Percentiles rank a stretch among this genome's conserved stretches.
Conservation (phyloP, 495 filamentous ascomycete genomes). For the Penicillium verhagenii region DNA sequence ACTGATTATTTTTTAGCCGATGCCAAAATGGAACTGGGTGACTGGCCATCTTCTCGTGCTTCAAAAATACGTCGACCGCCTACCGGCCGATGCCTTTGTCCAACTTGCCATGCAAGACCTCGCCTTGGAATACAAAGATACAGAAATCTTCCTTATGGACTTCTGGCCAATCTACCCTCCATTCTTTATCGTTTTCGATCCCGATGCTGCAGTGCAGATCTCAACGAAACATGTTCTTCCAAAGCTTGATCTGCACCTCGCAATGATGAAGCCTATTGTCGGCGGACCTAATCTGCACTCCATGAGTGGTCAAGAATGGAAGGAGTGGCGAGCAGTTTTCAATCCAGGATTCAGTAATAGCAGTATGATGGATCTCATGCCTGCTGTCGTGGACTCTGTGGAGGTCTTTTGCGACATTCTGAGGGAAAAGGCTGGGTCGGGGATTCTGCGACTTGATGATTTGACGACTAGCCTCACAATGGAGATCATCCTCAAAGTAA, state of each 20-base stretch:
- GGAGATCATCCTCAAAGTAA: not conserved
- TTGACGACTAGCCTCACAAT: not conserved
- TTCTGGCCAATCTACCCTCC: not conserved
- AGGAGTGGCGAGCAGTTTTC: not conserved
- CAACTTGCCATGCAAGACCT: not conserved
- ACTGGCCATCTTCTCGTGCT: not conserved
- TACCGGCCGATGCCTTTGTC: not conserved
- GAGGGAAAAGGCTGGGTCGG: not conserved
- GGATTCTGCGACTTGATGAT: not conserved
- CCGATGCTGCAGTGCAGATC: not conserved
- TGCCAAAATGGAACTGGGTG: slow-evolving; percentile 4
- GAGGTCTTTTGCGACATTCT: slow-evolving; percentile 1
- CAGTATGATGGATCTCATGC: not conserved
- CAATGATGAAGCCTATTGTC: not conserved
- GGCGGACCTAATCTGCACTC: not conserved
- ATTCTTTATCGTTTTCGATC: not conserved
- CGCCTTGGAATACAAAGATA: not conserved
- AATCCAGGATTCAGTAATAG: not conserved
- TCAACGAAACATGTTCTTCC: not conserved
- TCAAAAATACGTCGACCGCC: not conserved
- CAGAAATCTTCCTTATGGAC: not conserved
- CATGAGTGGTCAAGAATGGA: not conserved
- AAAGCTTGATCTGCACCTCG: not conserved
- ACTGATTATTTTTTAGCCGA: not conserved
- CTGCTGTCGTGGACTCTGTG: not conserved